phyloP scores from a whole-genome alignment of 2,329 filamentous ascomycete genomes.

The Trichophyton verrucosum region DNA sequence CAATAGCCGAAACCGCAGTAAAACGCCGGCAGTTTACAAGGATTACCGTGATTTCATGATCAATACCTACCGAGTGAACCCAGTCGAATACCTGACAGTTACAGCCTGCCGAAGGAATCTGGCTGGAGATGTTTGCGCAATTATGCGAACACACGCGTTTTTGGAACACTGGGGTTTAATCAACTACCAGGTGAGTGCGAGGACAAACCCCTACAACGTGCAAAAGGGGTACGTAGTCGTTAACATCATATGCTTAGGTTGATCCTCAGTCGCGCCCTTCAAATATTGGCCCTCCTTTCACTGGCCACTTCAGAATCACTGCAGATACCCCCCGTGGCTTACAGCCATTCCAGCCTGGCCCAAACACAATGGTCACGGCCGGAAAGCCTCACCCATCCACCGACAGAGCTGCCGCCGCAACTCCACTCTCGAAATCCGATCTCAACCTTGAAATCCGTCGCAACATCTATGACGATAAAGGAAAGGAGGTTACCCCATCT shows the following conservation, averaged over 20 bases:
- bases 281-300: slow-evolving; percentile 90
- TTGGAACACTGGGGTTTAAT: slow-evolving; percentile 97
- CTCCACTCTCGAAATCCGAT: slow-evolving; percentile 59
- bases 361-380: slow-evolving; percentile 53
- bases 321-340: slow-evolving; percentile 91
- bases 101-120: slow-evolving; percentile 91
- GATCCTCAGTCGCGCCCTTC: slow-evolving; percentile 91
- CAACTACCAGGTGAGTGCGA: slow-evolving; percentile 76
- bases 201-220: not conserved
- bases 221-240: not conserved
- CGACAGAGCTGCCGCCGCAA: slow-evolving; percentile 55
- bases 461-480: slow-evolving; percentile 88
- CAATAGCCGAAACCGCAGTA: slow-evolving; percentile 95
- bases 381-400: slow-evolving; percentile 55
- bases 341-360: slow-evolving; percentile 86
- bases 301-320: slow-evolving; percentile 90
- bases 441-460: slow-evolving; percentile 85
- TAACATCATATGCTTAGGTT: slow-evolving; percentile 48
- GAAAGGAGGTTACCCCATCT: slow-evolving; percentile 65
- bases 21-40: slow-evolving; percentile 93
- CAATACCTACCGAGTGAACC: slow-evolving; percentile 95
- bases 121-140: slow-evolving; percentile 94
- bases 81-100: slow-evolving; percentile 89
- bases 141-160: slow-evolving; percentile 97
- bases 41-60: slow-evolving; percentile 99